Evolutionary conservation across 2,329 filamentous ascomycete genomes (phyloP).

Genomic region (Geosmithia putterillii): DNA sequence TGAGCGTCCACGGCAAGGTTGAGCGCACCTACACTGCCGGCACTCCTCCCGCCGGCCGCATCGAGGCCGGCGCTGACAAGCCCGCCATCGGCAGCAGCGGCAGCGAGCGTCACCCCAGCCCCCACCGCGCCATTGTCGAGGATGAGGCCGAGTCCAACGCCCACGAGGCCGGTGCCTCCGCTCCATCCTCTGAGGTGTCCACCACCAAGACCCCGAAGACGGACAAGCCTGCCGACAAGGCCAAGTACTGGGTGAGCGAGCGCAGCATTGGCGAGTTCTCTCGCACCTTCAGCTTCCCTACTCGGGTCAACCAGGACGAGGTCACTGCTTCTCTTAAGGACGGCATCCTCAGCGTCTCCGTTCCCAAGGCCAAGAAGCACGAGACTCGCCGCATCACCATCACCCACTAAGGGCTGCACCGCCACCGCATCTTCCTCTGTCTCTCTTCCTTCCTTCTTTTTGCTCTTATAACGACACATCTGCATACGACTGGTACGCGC

Average conservation of each 20-base stretch:
- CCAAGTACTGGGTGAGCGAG: constrained; percentile 62
- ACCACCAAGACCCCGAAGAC: constrained; percentile 11
- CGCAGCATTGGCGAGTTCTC: constrained; percentile 55
- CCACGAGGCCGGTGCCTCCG: constrained; percentile 9
- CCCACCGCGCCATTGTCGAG: constrained; percentile 45
- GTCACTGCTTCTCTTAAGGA: constrained; percentile 53
- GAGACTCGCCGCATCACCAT: constrained; percentile 43
- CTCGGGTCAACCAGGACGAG: constrained; percentile 46
- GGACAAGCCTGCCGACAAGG: constrained; percentile 20
- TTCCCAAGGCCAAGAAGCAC: constrained; percentile 55
- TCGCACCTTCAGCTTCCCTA: constrained; percentile 56
- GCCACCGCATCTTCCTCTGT: neutral
- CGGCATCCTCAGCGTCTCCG: constrained; percentile 49
- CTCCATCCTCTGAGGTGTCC: constrained; percentile 12
- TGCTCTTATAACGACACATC: neutral
- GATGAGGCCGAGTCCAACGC: constrained; percentile 34
- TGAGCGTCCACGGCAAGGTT: constrained; percentile 56
- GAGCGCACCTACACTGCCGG: constrained; percentile 51
- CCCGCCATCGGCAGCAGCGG: constrained; percentile 23
- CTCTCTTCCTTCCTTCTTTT: neutral
- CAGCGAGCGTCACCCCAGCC: constrained; percentile 12
- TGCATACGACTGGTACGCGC: too few species aligned
- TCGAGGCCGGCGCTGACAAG: constrained; percentile 27
- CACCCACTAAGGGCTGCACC: constrained; percentile 19
- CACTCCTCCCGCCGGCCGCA: constrained; percentile 24